Evolutionary conservation across 2,329 filamentous ascomycete genomes (phyloP).

Genomic region (Aspergillus neoniger): DNA sequence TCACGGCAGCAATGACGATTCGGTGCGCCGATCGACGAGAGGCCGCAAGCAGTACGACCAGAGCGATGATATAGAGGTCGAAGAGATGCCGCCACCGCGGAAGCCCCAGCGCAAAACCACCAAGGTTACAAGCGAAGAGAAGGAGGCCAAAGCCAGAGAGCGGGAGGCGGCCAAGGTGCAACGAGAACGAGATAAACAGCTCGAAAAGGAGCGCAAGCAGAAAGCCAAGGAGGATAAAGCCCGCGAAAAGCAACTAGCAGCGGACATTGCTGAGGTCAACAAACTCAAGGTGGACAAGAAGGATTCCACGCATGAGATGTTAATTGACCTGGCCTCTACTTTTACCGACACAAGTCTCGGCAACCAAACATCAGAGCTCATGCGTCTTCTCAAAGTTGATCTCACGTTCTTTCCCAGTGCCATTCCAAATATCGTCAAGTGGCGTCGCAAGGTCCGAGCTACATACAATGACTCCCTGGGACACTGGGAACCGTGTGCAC

Average conservation of each 20-base stretch:
- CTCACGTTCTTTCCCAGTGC: constrained; percentile 40
- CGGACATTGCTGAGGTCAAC: constrained; percentile 72
- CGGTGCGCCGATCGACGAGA: constrained; percentile 2
- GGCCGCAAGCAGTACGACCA: constrained; percentile 1
- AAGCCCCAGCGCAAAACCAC: constrained; percentile 46
- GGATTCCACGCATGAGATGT: constrained; percentile 73
- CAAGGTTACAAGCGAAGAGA: constrained; percentile 33
- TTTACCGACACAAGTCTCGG: constrained; percentile 52
- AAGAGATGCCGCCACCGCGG: constrained; percentile 48
- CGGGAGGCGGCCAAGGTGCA: constrained; percentile 54
- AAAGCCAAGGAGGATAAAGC: constrained; percentile 58
- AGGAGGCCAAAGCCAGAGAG: constrained; percentile 54
- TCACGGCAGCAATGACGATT: constrained; percentile 9
- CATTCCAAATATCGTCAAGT: constrained; percentile 60
- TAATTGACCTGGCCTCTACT: constrained; percentile 66
- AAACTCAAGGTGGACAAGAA: constrained; percentile 74
- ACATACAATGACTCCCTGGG: constrained; percentile 62
- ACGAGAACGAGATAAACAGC: constrained; percentile 56
- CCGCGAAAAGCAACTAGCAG: constrained; percentile 63
- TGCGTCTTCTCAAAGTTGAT: constrained; percentile 46
- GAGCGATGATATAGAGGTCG: constrained; percentile 13
- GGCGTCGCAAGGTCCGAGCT: constrained; percentile 68
- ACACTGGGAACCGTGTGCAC: constrained; percentile 64
- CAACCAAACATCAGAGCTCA: constrained; percentile 46
- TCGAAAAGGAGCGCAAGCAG: constrained; percentile 54